Evolutionary conservation across 108 stramenopile genomes (phyloP), one percentile per base, ranked within the genome.

Genomic region (Cyclotella atomus): DNA sequence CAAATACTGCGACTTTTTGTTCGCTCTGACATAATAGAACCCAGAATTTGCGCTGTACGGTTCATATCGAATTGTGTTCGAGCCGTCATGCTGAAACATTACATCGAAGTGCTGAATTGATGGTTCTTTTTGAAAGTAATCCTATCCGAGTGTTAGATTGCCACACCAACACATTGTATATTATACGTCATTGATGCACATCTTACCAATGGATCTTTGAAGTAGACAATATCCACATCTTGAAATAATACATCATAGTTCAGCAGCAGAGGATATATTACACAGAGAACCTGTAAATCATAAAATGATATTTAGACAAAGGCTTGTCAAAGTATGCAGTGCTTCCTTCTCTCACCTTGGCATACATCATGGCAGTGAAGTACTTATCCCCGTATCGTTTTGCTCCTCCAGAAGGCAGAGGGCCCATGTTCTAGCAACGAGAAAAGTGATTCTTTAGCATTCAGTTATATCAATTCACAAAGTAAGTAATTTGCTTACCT

Each of bases 291-390:
- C 75, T 76, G 24, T n/a, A n/a, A n/a, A n/a, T n/a, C n/a, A n/a
- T n/a, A n/a, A n/a, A n/a, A n/a, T n/a, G n/a, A n/a, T n/a, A n/a
- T n/a, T n/a, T n/a, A n/a, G n/a, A n/a, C n/a, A n/a, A n/a, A n/a
- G n/a, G n/a, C n/a, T n/a, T n/a, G n/a, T n/a, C n/a, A n/a, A n/a
- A n/a, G n/a, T n/a, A n/a, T n/a, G n/a, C n/a, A n/a, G n/a, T n/a
- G n/a, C n/a, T n/a, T n/a, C n/a, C n/a, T n/a, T n/a, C n/a, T n/a
- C n/a, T n/a, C n/a, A 83, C 76, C 85, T 97, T 97, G 56, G 91
- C 85, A 87, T 92, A 87, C 97, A 97, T 96, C 91, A 97, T 95
- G 21, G 68, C 70, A 8, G 66, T 76, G 65, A 94, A 97, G 3
- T 44, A 87, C 9, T 56, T 68, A 79, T 97, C 96, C 3, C 83